Conservation (phyloP, 2,329 filamentous ascomycete genomes). For the Colletotrichum eremochloae region DNA sequence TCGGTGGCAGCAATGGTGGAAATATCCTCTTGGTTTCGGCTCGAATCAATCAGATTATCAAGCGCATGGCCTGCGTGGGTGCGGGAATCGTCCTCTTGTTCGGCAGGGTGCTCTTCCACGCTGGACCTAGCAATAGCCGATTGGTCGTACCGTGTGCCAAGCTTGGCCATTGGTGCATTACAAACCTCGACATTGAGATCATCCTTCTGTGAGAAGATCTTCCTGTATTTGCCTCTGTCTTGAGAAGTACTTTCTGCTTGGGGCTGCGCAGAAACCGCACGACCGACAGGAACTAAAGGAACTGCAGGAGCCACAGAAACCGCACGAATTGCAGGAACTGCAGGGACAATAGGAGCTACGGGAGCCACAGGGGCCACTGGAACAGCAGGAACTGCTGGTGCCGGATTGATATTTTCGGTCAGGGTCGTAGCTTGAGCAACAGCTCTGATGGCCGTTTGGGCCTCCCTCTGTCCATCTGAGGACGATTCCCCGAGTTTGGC, state of each 20-base stretch:
- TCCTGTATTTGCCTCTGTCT: constrained; percentile 18
- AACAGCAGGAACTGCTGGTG: too few relatives aligned
- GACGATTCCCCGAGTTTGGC: neutral
- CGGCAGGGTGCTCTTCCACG: neutral
- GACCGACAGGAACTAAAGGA: neutral
- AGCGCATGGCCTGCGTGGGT: neutral
- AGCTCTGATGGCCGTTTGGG: neutral
- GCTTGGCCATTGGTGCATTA: neutral
- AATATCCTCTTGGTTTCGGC: neutral
- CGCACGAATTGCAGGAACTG: too few relatives aligned
- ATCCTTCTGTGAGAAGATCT: constrained; percentile 6
- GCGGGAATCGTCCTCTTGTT: neutral
- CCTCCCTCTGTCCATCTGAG: neutral
- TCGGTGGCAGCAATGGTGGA: neutral
- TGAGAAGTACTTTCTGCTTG: neutral
- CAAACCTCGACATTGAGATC: constrained; percentile 2
- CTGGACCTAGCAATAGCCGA: neutral
- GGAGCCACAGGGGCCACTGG: too few relatives aligned
- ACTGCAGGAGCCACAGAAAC: neutral
- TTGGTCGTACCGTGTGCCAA: neutral
- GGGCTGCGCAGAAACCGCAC: neutral
- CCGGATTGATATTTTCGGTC: neutral
- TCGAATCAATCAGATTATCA: constrained; percentile 11
- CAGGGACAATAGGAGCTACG: too few relatives aligned
- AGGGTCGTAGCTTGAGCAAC: neutral